Percentiles rank a stretch among this genome's conserved stretches.
These are phyloP conservation scores for Leccinum subgranulosum DNA, from an alignment of 768 basidiomycete species.

Conservation along the genomic window DNA sequence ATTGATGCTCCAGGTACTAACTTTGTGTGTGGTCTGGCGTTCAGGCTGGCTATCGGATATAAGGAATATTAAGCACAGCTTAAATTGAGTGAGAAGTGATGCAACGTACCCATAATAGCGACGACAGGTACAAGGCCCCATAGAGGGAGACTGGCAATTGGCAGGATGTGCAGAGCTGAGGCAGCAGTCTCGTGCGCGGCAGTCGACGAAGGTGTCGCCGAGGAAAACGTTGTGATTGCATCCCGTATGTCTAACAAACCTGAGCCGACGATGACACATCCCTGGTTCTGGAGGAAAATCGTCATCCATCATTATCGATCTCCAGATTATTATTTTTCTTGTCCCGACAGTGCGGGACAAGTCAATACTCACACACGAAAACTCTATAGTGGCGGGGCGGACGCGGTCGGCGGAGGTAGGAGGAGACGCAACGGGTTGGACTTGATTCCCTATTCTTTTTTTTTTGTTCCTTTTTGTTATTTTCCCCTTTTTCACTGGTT, in stretches of 20 bases:
- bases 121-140: constrained; percentile 46
- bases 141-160: constrained; percentile 36
- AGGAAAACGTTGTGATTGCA: constrained; percentile 57
- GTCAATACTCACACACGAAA: background rate
- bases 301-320: background rate
- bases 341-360: background rate
- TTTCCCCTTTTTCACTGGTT: background rate
- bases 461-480: background rate
- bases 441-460: background rate
- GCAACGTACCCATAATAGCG: constrained; percentile 51
- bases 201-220: constrained; percentile 50
- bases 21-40: constrained; percentile 44
- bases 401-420: constrained; percentile 1
- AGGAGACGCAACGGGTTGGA: background rate
- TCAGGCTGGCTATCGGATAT: constrained; percentile 46
- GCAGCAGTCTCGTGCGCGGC: constrained; percentile 41
- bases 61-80: background rate
- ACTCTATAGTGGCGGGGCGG: background rate
- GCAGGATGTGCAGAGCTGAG: constrained; percentile 49
- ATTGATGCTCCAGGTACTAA: constrained; percentile 25
- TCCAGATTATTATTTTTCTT: background rate
- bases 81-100: background rate
- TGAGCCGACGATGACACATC: constrained; percentile 68
- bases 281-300: constrained; percentile 1
- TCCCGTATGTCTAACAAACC: constrained; percentile 43